Conservation (phyloP, 1,139 yeast genomes). For the Arxiozyma slooffiae region DNA sequence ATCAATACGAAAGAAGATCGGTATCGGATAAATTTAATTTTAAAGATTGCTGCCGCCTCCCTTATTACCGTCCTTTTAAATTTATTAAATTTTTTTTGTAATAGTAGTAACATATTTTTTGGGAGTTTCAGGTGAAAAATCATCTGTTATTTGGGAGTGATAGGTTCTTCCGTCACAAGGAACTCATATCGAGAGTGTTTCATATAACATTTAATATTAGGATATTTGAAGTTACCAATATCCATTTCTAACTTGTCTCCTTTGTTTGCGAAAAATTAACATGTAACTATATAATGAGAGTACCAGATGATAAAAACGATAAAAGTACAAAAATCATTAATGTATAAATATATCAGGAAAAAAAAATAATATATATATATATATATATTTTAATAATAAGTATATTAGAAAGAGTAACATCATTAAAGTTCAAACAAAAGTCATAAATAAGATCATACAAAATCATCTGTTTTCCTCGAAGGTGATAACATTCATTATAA, state of each 20-base stretch:
- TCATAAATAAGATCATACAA: not conserved
- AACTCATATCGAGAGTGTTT: too few relatives aligned
- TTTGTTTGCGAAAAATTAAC: too few relatives aligned
- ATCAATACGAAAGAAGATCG: not conserved
- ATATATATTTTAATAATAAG: not conserved
- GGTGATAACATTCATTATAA: not conserved
- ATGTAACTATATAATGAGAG: not conserved
- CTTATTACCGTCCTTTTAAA: not conserved
- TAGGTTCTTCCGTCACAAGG: too few relatives aligned
- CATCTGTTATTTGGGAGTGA: not conserved
- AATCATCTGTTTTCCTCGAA: not conserved
- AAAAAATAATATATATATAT: not conserved
- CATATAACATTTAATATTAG: too few relatives aligned
- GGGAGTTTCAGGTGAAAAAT: not conserved
- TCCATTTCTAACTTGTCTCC: too few relatives aligned
- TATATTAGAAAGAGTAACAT: not conserved
- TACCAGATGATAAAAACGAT: not conserved
- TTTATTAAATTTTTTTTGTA: too few relatives aligned
- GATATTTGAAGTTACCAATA: too few relatives aligned
- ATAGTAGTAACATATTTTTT: too few relatives aligned
- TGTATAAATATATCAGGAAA: not conserved
- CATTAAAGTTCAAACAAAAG: not conserved
- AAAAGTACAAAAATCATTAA: not conserved
- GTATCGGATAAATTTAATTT: too few relatives aligned
- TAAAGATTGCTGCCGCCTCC: not conserved